These are phyloP conservation scores for Oryza glaberrima DNA, from an alignment of 176 grass and related monocot genomes.

Conservation along the genomic window DNA sequence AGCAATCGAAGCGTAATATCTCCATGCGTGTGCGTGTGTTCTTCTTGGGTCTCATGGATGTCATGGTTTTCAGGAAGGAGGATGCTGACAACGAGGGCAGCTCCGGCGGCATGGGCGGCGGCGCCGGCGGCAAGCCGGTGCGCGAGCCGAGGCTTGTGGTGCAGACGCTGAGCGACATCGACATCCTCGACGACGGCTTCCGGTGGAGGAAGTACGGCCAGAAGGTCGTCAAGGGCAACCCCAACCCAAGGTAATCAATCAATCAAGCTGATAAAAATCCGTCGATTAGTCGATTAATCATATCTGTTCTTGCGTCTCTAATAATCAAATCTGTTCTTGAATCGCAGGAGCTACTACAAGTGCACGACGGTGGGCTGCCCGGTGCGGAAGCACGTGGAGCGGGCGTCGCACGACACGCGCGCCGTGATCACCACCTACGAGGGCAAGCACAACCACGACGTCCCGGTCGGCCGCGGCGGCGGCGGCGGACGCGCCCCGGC, in stretches of 20 bases:
- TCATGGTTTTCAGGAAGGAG: conserved; percentile 50
- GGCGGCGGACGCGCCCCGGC: conserved; percentile 18
- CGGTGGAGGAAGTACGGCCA: conserved; percentile 80
- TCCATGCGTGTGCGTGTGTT: background rate
- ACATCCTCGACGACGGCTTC: conserved; percentile 76
- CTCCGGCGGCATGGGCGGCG: conserved; percentile 21
- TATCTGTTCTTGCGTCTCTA: too few species aligned
- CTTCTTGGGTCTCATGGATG: background rate
- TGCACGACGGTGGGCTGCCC: conserved; percentile 71
- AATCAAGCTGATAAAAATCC: too few species aligned
- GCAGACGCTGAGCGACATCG: conserved; percentile 78
- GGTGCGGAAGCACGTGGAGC: conserved; percentile 81
- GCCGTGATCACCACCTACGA: conserved; percentile 83
- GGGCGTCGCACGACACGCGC: conserved; percentile 59
- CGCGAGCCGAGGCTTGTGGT: conserved; percentile 72
- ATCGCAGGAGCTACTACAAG: conserved; percentile 80
- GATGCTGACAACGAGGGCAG: conserved; percentile 54
- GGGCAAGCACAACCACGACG: conserved; percentile 84
- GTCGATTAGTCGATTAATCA: background rate
- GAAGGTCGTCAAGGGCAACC: conserved; percentile 82
- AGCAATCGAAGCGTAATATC: background rate
- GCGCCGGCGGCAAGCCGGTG: conserved; percentile 45
- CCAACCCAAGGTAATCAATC: conserved; percentile 50
- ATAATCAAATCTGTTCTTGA: too few species aligned
- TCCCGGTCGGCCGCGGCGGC: conserved; percentile 60